phyloP scores from a whole-genome alignment of 1,284 basidiomycete genomes.

The Trichosporon ovoides region DNA sequence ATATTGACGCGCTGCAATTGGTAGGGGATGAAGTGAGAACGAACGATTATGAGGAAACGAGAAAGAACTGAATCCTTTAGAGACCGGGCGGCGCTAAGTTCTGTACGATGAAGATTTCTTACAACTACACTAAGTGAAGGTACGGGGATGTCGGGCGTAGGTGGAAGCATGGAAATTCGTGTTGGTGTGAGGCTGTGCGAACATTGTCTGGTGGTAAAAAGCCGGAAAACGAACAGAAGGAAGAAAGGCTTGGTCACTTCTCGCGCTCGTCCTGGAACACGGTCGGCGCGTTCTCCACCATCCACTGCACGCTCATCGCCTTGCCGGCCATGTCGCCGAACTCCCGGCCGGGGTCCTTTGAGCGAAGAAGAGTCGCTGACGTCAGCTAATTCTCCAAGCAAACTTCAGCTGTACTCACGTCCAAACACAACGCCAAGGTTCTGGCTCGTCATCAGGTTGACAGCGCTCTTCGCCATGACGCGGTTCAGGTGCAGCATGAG shows the following conservation, averaged over 20 bases:
- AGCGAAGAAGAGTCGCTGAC: constrained; percentile 86
- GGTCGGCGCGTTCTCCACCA: constrained; percentile 76
- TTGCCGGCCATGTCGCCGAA: constrained; percentile 88
- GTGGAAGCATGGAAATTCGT: no score
- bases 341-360: constrained; percentile 75
- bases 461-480: constrained; percentile 62
- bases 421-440: constrained; percentile 99
- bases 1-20: no score
- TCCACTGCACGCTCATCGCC: constrained; percentile 82
- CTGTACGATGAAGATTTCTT: no score
- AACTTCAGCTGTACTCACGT: constrained; percentile 60
- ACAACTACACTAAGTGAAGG: no score
- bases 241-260: not conserved
- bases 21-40: no score
- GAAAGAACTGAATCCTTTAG: no score
- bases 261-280: constrained; percentile 35
- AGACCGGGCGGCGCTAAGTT: no score
- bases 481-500: constrained; percentile 87
- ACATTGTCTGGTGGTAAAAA: not conserved
- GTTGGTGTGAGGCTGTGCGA: not conserved
- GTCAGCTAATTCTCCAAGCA: not conserved
- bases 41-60: no score
- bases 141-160: no score
- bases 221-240: not conserved
- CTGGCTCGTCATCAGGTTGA: constrained; percentile 89